Base-by-base conservation (phyloP, 2,329 filamentous ascomycete genomes). In the Pseudogymnoascus sp. region DNA sequence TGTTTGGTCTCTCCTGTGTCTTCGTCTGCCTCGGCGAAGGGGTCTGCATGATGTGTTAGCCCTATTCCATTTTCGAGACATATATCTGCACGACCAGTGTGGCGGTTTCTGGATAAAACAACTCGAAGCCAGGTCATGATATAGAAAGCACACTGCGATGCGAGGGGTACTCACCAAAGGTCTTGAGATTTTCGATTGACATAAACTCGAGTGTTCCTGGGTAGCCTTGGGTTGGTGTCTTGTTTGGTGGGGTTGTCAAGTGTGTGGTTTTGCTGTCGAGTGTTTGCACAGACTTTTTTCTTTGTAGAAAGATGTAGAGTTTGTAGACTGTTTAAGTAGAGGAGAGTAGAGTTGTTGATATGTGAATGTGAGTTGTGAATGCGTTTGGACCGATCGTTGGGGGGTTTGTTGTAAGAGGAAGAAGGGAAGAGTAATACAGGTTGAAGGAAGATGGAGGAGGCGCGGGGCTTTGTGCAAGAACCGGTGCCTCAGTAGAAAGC, bases 1-100 rank as follows among this genome's bases (percentile, higher is more conserved):
- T 95, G 90, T 82, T 95, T 95, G 78, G 87, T 89, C 82, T 96
- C 90, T 84, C 92, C 93, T 79, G 89, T 92, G 80, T 96, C 93
- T 88, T 97, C 93, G 91, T 97, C 95, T 87, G 93, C 95, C 91
- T 97, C 95, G 89, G 95, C 95, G 91, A 99, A 99, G 89, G 95
- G 95, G 89, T 99, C 95, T 97, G 76, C 72, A 61, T 50, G 15
- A 64, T 53, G 63, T 11, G 65, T 70, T 68, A 67, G 70, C 66
- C 59, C 44, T 62, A 33, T 28, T 26, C n/a, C n/a, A n/a, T 28
- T 60, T 62, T 17, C 19, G 11, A 47, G 47, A 65, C 47, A 64
- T 31, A 64, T 31, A 7, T 33, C 26, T 65, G 62, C 53, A 65
- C 67, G 67, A 66, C 67, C 57, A n/a, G 40, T 62, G 63, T 62